Evolutionary conservation across 257 asterid species (phyloP).

Genomic region (Salvia splendens): DNA sequence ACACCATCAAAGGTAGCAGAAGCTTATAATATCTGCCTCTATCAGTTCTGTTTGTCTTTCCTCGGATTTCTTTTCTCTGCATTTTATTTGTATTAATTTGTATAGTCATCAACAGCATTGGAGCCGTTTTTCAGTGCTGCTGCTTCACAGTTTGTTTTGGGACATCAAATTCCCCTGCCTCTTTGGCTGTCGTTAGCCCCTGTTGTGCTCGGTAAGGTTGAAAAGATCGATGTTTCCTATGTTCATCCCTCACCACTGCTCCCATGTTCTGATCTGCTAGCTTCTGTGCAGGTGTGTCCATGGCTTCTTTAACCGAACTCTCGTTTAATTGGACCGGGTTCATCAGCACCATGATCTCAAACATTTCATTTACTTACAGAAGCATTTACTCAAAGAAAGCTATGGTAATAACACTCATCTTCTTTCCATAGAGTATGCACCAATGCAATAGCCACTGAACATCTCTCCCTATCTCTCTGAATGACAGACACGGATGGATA

Average conservation of each 20-base stretch:
- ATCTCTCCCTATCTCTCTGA: conserved; percentile 1
- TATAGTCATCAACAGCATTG: conserved; percentile 43
- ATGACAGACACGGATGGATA: conserved; percentile 67
- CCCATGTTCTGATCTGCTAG: not conserved
- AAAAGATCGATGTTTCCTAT: not conserved
- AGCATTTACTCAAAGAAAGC: conserved; percentile 73
- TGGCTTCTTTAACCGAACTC: conserved; percentile 66
- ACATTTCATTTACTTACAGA: conserved; percentile 62
- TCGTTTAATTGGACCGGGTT: conserved; percentile 67
- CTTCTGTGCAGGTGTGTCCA: conserved; percentile 51
- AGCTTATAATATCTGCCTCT: not conserved
- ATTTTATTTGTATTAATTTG: not conserved
- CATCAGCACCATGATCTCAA: conserved; percentile 67
- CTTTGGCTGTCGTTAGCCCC: conserved; percentile 65
- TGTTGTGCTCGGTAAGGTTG: conserved; percentile 50
- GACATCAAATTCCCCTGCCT: conserved; percentile 56
- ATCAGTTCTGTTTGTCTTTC: not conserved
- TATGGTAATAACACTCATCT: conserved; percentile 41
- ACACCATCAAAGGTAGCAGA: conserved; percentile 55
- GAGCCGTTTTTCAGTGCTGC: conserved; percentile 69
- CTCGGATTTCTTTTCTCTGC: not conserved
- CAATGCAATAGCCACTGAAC: not conserved
- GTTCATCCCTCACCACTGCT: not conserved
- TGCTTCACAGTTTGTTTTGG: conserved; percentile 61
- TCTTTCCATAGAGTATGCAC: not conserved